Conservation (phyloP, 1,284 basidiomycete species). For the Laetiporus sulphureus region DNA sequence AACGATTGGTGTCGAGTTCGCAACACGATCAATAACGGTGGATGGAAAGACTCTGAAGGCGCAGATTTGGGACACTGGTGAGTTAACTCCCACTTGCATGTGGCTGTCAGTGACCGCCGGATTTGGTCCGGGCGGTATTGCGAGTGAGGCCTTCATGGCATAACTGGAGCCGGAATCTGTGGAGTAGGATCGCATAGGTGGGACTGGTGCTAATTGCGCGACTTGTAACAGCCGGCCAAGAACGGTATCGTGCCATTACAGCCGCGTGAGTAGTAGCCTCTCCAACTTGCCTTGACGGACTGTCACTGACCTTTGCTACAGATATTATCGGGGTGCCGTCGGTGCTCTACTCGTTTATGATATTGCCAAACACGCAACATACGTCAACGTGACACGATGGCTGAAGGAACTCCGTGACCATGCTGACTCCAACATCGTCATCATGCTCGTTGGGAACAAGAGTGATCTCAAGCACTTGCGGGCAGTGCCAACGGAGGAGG, state of each 20-base stretch:
- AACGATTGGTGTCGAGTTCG: conserved; percentile 99
- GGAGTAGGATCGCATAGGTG: background rate
- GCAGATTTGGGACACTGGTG: conserved; percentile 99
- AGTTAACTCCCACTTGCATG: conserved; percentile 14
- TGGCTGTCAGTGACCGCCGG: background rate
- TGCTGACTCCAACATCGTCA: conserved; percentile 89
- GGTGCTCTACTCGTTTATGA: conserved; percentile 91
- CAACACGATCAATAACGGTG: conserved; percentile 91
- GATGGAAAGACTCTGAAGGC: conserved; percentile 98
- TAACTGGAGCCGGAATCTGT: too few relatives aligned
- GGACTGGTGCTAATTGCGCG: background rate
- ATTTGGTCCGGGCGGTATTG: too few relatives aligned
- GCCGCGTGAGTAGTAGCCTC: conserved; percentile 64
- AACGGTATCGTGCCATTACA: conserved; percentile 98
- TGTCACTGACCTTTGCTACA: conserved; percentile 24
- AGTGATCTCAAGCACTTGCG: conserved; percentile 96
- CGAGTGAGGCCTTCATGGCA: too few relatives aligned
- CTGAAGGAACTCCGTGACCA: conserved; percentile 97
- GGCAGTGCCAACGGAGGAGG: conserved; percentile 94
- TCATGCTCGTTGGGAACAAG: conserved; percentile 96
- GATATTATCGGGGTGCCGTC: conserved; percentile 98
- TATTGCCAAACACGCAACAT: conserved; percentile 93
- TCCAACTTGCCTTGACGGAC: background rate
- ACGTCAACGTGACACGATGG: conserved; percentile 95
- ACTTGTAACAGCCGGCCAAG: conserved; percentile 76